Evolutionary conservation across 345 rosid genomes (phyloP).

Genomic region (Abelmoschus esculentus): DNA sequence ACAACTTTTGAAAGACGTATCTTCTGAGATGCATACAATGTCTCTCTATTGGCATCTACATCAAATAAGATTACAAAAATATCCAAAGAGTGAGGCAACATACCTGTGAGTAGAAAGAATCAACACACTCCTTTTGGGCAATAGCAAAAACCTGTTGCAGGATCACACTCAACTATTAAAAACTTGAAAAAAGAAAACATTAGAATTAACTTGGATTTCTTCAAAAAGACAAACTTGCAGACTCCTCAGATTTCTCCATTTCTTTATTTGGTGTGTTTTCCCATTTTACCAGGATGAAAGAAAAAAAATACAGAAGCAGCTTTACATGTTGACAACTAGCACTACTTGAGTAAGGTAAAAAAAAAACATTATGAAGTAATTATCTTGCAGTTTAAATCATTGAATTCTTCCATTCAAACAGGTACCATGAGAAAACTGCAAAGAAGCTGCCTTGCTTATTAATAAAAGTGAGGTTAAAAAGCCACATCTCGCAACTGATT

Average conservation of each 20-base stretch:
- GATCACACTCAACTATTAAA: slow-evolving; percentile 6
- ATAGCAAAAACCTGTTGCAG: slow-evolving; percentile 68
- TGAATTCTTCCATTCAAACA: not conserved
- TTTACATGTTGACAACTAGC: not conserved
- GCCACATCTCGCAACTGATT: not conserved
- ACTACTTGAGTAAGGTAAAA: not conserved
- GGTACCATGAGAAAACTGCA: not conserved
- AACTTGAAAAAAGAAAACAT: not conserved
- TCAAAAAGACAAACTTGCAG: slow-evolving; percentile 10
- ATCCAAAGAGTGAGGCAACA: slow-evolving; percentile 8
- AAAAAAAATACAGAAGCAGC: not conserved
- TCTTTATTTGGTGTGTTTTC: not conserved
- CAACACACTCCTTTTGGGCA: slow-evolving; percentile 90
- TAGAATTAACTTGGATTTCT: not conserved
- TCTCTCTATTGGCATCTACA: not conserved
- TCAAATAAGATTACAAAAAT: slow-evolving; percentile 1
- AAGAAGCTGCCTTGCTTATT: not conserved
- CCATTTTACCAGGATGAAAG: not conserved
- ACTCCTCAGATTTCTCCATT: not conserved
- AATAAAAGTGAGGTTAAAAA: not conserved
- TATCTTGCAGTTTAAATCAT: not conserved
- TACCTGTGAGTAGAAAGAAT: slow-evolving; percentile 94
- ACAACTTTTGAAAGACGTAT: not conserved
- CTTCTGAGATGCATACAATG: not conserved
- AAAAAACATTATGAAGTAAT: not conserved